phyloP scores from a whole-genome alignment of 331 rosid genomes.

The Malus hybrid region DNA sequence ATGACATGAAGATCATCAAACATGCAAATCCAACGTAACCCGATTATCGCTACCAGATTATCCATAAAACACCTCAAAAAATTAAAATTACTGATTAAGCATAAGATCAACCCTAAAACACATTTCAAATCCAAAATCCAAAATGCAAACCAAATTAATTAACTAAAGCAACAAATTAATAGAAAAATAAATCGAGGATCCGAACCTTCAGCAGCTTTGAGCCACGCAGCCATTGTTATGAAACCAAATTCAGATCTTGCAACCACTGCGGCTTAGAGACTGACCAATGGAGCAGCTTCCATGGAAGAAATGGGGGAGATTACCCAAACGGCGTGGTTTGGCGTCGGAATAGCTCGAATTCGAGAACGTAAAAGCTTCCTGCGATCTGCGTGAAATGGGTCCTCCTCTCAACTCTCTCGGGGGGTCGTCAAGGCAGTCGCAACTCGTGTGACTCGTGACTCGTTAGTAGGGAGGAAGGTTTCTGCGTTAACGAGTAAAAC shows the following conservation, averaged over 20 bases:
- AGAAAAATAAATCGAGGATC: constrained; percentile 12
- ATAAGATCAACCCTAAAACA: too few species aligned
- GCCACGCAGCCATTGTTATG: constrained; percentile 72
- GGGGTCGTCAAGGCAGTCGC: not conserved
- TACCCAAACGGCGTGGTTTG: not conserved
- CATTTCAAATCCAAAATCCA: not conserved
- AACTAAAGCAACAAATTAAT: not conserved
- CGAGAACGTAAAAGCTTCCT: not conserved
- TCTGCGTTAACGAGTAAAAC: not conserved
- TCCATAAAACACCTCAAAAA: not conserved
- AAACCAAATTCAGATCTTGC: constrained; percentile 36
- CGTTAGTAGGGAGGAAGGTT: not conserved
- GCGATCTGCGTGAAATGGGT: not conserved
- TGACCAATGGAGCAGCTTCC: constrained; percentile 27
- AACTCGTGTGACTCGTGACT: not conserved
- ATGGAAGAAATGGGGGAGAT: not conserved
- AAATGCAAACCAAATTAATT: not conserved
- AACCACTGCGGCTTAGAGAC: constrained; percentile 21
- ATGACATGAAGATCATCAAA: not conserved
- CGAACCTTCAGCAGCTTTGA: constrained; percentile 95
- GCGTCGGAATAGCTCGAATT: not conserved
- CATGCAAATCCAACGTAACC: not conserved
- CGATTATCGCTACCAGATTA: not conserved
- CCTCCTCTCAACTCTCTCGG: not conserved
- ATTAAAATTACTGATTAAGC: too few species aligned